Evolutionary conservation across 2,329 filamentous ascomycete species (phyloP), one percentile per base, ranked within the genome.

Genomic region (Cladosporium velox): DNA sequence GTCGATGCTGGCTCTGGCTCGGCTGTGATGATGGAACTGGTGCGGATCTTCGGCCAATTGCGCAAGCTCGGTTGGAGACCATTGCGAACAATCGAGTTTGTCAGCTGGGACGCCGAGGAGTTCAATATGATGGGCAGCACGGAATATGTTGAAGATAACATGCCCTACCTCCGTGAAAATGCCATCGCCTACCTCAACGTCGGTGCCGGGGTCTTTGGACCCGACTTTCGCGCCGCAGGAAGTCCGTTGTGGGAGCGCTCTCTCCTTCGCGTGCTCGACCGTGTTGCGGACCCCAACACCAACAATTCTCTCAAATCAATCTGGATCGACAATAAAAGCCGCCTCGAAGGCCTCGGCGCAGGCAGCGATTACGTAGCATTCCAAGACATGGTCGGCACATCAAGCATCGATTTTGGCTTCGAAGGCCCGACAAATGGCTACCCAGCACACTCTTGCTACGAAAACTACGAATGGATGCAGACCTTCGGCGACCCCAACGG

Each of bases 61-160:
- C 83, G 89, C 26, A 79, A 84, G 18, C 86, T 88, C 66, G 94
- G 93, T 63, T 99, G 95, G 95, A 86, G 91, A 30, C 95, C 95
- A 1, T 83, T 96, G 18, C 90, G 95, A n/a, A 96, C 92, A 3
- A 96, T 99, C 70, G 91, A 96, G 77, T 98, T 99, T 77, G 93
- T 93, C 74, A 97, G 92, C 38, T 99, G 95, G 95, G 95, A 99
- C 77, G 95, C 87, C 4, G 90, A 90, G 71, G 92, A 94, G 78
- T 98, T 97, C 81, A 97, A 97, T 78, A 82, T 95, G 55, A 91
- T 97, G 66, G 95, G 95, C 10, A 96, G 92, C 12, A 98, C 95
- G 1, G 95, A 99, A 77, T 94, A 91, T 73, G 95, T 99, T 55
- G 95, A 99, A 79, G 90, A 91, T 57, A 89, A 94, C 71, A 83